Percentiles rank a stretch among this genome's conserved stretches.
Conservation (phyloP, 2,329 filamentous ascomycete genomes). For the Beauveria sp. region DNA sequence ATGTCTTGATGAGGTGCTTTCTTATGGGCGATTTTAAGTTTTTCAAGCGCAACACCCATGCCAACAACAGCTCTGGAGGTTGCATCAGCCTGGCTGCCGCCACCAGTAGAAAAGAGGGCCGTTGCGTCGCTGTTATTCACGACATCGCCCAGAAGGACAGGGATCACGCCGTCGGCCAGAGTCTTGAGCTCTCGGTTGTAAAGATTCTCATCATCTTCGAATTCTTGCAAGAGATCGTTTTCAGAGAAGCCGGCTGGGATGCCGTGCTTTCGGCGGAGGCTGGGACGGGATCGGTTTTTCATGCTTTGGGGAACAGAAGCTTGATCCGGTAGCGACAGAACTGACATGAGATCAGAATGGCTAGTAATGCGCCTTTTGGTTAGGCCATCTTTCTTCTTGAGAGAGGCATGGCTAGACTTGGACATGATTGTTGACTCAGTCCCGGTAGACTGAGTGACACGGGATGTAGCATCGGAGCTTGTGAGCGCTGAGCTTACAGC, state of each 20-base stretch:
- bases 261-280: constrained; percentile 66
- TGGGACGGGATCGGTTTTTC: constrained; percentile 67
- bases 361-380: constrained; percentile 75
- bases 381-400: constrained; percentile 32
- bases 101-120: constrained; percentile 49
- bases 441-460: constrained; percentile 39
- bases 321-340: constrained; percentile 66
- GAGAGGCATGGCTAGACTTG: constrained; percentile 37
- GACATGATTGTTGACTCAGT: constrained; percentile 46
- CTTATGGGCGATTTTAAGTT: constrained; percentile 71
- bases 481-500: constrained; percentile 18
- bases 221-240: constrained; percentile 69
- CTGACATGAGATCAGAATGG: constrained; percentile 89
- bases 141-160: constrained; percentile 80
- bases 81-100: constrained; percentile 47
- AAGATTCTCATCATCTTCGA: constrained; percentile 74
- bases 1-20: constrained; percentile 69
- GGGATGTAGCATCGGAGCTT: constrained; percentile 44
- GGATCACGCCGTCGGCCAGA: constrained; percentile 88
- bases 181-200: constrained; percentile 90
- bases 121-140: constrained; percentile 61
- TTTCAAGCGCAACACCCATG: constrained; percentile 87
- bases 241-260: constrained; percentile 61
- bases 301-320: constrained; percentile 48
- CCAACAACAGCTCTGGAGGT: constrained; percentile 83